These are phyloP conservation scores for Xylaria polymorpha DNA, from an alignment of 2,329 filamentous ascomycete genomes.

Conservation along the genomic window DNA sequence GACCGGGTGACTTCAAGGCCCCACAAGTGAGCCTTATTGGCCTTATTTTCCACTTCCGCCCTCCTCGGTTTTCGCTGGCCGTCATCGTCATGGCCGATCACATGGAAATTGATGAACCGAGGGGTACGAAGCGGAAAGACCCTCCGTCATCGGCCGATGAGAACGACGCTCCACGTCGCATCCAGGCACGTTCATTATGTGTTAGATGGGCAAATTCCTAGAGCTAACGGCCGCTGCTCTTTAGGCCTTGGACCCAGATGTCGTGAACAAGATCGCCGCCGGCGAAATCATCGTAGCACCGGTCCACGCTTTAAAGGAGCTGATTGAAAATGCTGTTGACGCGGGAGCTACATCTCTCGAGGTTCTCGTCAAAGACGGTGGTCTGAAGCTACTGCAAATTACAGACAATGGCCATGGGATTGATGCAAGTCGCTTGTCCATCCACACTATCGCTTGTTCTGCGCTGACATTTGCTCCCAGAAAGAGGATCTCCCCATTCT, in stretches of 20 bases:
- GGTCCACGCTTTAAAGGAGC: constrained; percentile 93
- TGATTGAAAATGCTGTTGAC: constrained; percentile 97
- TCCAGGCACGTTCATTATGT: constrained; percentile 56
- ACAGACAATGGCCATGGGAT: constrained; percentile 98
- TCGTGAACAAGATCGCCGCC: constrained; percentile 98
- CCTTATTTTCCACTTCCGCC: constrained; percentile 11
- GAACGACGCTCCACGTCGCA: constrained; percentile 55
- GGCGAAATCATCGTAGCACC: constrained; percentile 98
- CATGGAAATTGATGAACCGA: constrained; percentile 59
- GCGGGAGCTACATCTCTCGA: constrained; percentile 94
- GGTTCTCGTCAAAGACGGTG: constrained; percentile 92
- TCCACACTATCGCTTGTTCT: background rate
- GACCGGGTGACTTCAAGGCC: background rate
- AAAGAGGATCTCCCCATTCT: constrained; percentile 91
- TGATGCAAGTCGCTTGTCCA: constrained; percentile 68
- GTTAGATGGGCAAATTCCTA: background rate
- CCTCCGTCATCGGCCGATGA: constrained; percentile 52
- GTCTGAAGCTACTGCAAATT: constrained; percentile 93
- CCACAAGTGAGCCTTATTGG: background rate
- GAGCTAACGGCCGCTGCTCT: constrained; percentile 37
- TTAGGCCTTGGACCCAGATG: constrained; percentile 87
- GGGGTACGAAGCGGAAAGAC: constrained; percentile 64
- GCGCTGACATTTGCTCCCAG: constrained; percentile 58
- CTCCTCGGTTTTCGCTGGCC: constrained; percentile 7
- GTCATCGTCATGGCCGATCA: constrained; percentile 48